These are phyloP conservation scores for Keithomyces neogunnii DNA, from an alignment of 2,329 filamentous ascomycete genomes.

Conservation along the genomic window DNA sequence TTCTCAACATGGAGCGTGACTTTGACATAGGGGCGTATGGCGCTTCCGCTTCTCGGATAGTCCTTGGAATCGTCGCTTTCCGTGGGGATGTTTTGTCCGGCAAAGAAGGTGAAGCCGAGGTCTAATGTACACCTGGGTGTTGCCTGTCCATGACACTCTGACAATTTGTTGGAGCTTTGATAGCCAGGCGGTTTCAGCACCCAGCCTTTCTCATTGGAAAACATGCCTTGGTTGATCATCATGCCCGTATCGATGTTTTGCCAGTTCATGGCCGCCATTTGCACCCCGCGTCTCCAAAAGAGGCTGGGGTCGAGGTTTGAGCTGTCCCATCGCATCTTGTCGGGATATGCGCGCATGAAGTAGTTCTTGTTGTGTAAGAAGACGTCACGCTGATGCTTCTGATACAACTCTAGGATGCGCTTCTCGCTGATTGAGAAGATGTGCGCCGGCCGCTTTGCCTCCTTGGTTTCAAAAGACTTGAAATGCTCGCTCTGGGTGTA, in stretches of 20 bases:
- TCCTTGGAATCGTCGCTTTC: constrained; percentile 21
- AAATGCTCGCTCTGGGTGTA: constrained; percentile 86
- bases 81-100: constrained; percentile 59
- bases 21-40: constrained; percentile 63
- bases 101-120: constrained; percentile 64
- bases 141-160: constrained; percentile 34
- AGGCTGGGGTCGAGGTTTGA: constrained; percentile 91
- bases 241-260: constrained; percentile 89
- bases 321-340: constrained; percentile 67
- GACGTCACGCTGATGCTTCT: constrained; percentile 62
- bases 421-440: constrained; percentile 88
- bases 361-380: constrained; percentile 81
- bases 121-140: constrained; percentile 48
- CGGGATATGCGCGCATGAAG: constrained; percentile 89
- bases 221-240: constrained; percentile 98
- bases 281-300: constrained; percentile 89
- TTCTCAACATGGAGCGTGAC: constrained; percentile 76
- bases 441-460: constrained; percentile 49
- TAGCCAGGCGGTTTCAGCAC: constrained; percentile 75
- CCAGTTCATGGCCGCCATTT: constrained; percentile 98
- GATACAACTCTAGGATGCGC: constrained; percentile 51
- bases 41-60: constrained; percentile 20
- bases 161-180: constrained; percentile 38
- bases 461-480: constrained; percentile 58
- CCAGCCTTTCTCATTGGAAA: constrained; percentile 77